A percentile compares a stretch with the other conserved stretches of the same genome.
Evolutionary conservation across 1,139 yeast genomes (phyloP).

Genomic region (Hanseniaspora sp.): DNA sequence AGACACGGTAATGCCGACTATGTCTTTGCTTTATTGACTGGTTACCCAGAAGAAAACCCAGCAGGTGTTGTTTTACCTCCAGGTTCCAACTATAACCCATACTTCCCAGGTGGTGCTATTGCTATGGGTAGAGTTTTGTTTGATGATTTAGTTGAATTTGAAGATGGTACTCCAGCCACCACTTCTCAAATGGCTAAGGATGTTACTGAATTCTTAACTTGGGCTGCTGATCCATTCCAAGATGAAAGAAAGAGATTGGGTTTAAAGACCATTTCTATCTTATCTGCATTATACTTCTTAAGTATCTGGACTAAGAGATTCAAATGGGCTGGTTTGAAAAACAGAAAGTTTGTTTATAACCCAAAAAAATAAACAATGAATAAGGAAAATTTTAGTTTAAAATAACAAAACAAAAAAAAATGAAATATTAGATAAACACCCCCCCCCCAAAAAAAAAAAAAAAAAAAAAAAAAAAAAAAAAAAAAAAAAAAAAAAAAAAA

Average conservation of each 20-base stretch:
- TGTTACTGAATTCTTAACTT: conserved; percentile 86
- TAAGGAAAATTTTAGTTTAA: neutral
- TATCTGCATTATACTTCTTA: conserved; percentile 68
- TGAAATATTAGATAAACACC: neutral
- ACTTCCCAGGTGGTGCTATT: conserved; percentile 99
- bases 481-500: too few relatives aligned
- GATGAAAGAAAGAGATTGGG: conserved; percentile 97
- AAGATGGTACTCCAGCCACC: conserved; percentile 97
- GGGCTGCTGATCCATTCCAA: conserved; percentile 98
- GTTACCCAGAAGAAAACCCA: conserved; percentile 97
- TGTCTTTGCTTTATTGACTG: conserved; percentile 87
- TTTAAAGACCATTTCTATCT: conserved; percentile 75
- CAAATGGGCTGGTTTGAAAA: conserved; percentile 95
- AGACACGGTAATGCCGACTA: conserved; percentile 98
- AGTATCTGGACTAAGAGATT: conserved; percentile 92
- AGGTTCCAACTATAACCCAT: conserved; percentile 96
- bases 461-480: too few relatives aligned
- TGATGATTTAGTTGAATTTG: conserved; percentile 94
- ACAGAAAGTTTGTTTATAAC: conserved; percentile 85
- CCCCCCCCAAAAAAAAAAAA: too few relatives aligned
- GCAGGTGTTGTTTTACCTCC: conserved; percentile 91
- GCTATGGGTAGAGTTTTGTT: conserved; percentile 98
- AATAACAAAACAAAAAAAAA: neutral
- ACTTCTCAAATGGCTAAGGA: conserved; percentile 99
- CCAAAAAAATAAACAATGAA: conserved; percentile 47